Base-by-base conservation (phyloP, 495 filamentous ascomycete species). In the Parachaetomium inaequale region DNA sequence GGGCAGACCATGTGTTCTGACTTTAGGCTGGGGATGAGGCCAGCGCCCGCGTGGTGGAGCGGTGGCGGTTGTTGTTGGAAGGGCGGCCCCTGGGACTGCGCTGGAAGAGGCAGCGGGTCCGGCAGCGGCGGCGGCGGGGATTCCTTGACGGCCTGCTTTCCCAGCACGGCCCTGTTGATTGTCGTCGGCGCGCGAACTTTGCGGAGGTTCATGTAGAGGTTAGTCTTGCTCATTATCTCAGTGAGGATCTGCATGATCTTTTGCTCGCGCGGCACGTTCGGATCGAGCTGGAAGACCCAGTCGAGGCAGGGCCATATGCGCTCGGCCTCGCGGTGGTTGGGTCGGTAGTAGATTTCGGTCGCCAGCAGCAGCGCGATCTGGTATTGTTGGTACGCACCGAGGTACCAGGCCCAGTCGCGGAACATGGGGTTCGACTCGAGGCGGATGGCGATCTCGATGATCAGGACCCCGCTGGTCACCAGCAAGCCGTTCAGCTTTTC, bases 261-360 rank as follows among this genome's bases (percentile, higher is more conserved):
- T 7, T 72, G 51, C 36, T 76, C 72, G 10, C 73, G 72, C 25
- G 79, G 63, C 31, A 82, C 66, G 51, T 78, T 75, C 0, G 74
- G 65, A 12, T 84, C 80, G n/a, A 85, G 72, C 34, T 83, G 79
- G 65, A 89, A 91, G 47, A 88, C 84, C 68, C 85, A 89, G 66
- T 90, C 87, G 12, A 91, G 76, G 61, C 84, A 88, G 7, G 75
- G 72, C 88, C 88, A 91, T 51, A 90, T 86, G 28, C 86, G 78
- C 32, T 80, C 76, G 23, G 84, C 84, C 46, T 84, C 75, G 56
- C 72, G 74, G 54, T 79, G 77, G 60, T 82, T 72, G 1, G 86
- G 85, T 53, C 80, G 79, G 25, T 80, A 79, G 69, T 81, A 87
- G 0, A 83, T 68, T 65, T 83, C 81, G 2, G 80, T 80, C 19